Evolutionary conservation across 768 basidiomycete species (phyloP), one percentile per base, ranked within the genome.

Genomic region (Chiua virens): DNA sequence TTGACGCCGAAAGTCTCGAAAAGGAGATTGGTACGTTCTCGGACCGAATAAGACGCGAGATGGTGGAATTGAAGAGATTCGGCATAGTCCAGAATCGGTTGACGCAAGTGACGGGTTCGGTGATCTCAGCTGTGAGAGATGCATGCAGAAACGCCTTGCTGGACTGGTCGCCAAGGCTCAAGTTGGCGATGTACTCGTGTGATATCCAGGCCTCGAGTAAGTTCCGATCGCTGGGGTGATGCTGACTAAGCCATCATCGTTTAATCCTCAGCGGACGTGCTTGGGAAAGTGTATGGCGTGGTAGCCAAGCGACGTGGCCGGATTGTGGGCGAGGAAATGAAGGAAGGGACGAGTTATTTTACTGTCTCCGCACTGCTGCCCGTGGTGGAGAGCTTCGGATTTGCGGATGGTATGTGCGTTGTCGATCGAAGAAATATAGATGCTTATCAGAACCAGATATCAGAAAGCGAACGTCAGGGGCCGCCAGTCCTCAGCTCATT

Each of bases 121-220:
- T 97, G 42, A 93, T 96, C 55, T 89, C 97, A 4, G 80, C 86
- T 4, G 85, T 92, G 36, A 82, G 87, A 67, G 97, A 99, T 59
- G 86, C 92, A 0, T 98, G 94, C 66, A 81, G 90, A 52, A 87
- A 85, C 57, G 94, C 89, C 1, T 67, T 99, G 50, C 73, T 98
- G 40, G 97, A 98, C 69, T 99, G 97, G 97, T 98, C 95, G 2
- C 97, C 97, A 14, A 79, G 97, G 50, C 79, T 99, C 58, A 91
- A 95, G 85, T 75, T 99, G 58, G 97, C 97, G 0, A 98, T 98
- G 93, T 99, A 99, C 68, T 87, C 89, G 13, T 99, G 96, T 69
- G 95, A 98, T 63, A 98, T 99, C 47, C 97, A 98, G 72, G 92
- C 95, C 2, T 94, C 96, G 15, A 92, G 95, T 98, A 66, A 64